A percentile compares a stretch with the other conserved stretches of the same genome.
These are phyloP conservation scores for Cryphonectria parasitica DNA, from an alignment of 2,329 filamentous ascomycete species.

Conservation along the genomic window DNA sequence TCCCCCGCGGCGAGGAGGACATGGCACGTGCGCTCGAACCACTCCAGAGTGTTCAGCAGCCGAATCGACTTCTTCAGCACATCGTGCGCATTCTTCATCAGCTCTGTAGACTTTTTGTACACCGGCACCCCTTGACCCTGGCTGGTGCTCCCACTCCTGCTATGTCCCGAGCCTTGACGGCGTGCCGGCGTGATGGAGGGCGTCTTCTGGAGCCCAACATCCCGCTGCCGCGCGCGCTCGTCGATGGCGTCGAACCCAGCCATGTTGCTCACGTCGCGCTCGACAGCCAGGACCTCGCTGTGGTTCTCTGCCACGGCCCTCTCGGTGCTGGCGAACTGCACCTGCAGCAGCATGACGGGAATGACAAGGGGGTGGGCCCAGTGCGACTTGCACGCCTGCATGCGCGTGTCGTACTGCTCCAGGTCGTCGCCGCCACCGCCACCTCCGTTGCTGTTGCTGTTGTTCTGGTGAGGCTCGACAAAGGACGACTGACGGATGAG, in stretches of 20 bases:
- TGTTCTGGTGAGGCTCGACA: slow-evolving; percentile 45
- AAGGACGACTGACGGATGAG: slow-evolving; percentile 46
- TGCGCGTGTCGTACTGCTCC: slow-evolving; percentile 50
- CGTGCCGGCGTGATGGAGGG: slow-evolving; percentile 24
- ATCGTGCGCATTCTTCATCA: slow-evolving; percentile 53
- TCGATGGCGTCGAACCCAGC: slow-evolving; percentile 43
- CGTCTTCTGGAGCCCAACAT: slow-evolving; percentile 32
- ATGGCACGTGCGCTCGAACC: slow-evolving; percentile 52
- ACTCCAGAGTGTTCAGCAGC: slow-evolving; percentile 49
- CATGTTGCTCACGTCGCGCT: slow-evolving; percentile 48
- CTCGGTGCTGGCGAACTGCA: slow-evolving; percentile 50
- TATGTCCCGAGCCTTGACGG: not conserved
- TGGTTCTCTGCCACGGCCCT: slow-evolving; percentile 50
- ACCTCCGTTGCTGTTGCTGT: slow-evolving; percentile 29
- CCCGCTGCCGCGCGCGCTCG: slow-evolving; percentile 21
- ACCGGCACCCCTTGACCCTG: slow-evolving; percentile 34
- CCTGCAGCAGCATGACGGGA: slow-evolving; percentile 51
- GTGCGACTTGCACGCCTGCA: slow-evolving; percentile 48
- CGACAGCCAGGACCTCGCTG: slow-evolving; percentile 45
- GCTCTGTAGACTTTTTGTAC: slow-evolving; percentile 49
- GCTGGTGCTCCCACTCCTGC: slow-evolving; percentile 27
- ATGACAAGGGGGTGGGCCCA: slow-evolving; percentile 52
- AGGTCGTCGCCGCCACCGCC: slow-evolving; percentile 40
- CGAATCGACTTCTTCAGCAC: slow-evolving; percentile 51
- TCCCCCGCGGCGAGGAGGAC: slow-evolving; percentile 49